Evolutionary conservation across 768 basidiomycete species (phyloP).

Genomic region (Boletus vinaceobasis): DNA sequence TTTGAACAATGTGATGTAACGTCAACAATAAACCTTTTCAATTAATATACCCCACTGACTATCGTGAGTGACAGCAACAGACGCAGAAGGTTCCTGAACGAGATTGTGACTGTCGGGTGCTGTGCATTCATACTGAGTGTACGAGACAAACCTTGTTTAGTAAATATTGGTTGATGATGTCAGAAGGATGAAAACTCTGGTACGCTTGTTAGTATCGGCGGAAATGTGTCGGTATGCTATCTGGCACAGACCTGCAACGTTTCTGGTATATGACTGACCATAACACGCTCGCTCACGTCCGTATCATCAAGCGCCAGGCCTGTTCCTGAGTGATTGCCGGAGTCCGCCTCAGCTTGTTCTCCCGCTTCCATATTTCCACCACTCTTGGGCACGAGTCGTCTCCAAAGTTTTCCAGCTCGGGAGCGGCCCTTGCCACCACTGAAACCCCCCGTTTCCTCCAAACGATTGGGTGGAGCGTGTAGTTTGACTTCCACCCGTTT

Average conservation of each 20-base stretch:
- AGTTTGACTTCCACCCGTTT: conserved; percentile 1
- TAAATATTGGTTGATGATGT: conserved; percentile 12
- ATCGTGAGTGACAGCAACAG: conserved; percentile 13
- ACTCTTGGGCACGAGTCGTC: background rate
- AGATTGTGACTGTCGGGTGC: no score
- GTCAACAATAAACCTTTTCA: conserved; percentile 1
- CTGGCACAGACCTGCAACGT: background rate
- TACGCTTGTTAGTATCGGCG: background rate
- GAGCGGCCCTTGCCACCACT: background rate
- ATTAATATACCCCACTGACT: conserved; percentile 11
- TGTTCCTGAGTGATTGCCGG: background rate
- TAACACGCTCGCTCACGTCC: background rate
- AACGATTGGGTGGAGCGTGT: background rate
- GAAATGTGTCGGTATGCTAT: background rate
- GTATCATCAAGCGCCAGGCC: background rate
- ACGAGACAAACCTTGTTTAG: background rate
- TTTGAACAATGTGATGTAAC: background rate
- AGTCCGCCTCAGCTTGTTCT: background rate
- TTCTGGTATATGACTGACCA: conserved; percentile 3
- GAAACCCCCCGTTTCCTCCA: background rate
- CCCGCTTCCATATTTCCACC: background rate
- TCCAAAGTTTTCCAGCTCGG: background rate
- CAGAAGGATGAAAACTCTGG: conserved; percentile 13
- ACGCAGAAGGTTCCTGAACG: conserved; percentile 8
- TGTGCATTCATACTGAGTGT: background rate